phyloP scores from a whole-genome alignment of 768 basidiomycete genomes.

The Naematelia encephala region DNA sequence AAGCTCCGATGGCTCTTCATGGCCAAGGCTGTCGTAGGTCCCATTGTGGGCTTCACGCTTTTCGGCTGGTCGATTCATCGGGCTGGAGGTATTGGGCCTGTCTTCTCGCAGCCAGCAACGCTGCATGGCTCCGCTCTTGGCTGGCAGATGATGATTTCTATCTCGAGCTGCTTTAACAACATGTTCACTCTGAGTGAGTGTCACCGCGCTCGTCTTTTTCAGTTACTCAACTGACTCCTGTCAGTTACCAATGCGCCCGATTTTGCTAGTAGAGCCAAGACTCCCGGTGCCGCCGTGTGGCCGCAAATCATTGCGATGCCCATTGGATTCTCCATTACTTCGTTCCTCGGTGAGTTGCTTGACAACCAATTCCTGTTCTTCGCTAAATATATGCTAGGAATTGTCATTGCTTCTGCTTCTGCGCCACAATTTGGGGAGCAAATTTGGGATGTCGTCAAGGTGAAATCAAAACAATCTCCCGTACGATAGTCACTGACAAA shows the following conservation, averaged over 20 bases:
- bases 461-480: too few relatives aligned
- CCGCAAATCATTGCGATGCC: slow-evolving; percentile 63
- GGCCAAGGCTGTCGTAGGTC: slow-evolving; percentile 64
- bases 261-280: slow-evolving; percentile 39
- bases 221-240: slow-evolving; percentile 1
- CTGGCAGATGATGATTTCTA: slow-evolving; percentile 56
- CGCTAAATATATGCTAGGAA: slow-evolving; percentile 53
- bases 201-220: background rate
- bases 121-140: slow-evolving; percentile 66
- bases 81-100: slow-evolving; percentile 72
- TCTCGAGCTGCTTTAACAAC: slow-evolving; percentile 69
- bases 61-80: slow-evolving; percentile 70
- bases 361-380: too few relatives aligned
- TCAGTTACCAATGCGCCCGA: slow-evolving; percentile 41
- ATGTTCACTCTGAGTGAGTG: slow-evolving; percentile 65
- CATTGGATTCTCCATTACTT: slow-evolving; percentile 67
- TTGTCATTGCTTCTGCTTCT: slow-evolving; percentile 75
- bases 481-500: too few relatives aligned
- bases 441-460: slow-evolving; percentile 73
- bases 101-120: slow-evolving; percentile 63
- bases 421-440: slow-evolving; percentile 71
- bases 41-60: slow-evolving; percentile 44
- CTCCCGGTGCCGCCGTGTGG: slow-evolving; percentile 37
- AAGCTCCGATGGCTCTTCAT: slow-evolving; percentile 65
- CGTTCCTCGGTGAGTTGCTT: slow-evolving; percentile 60